Evolutionary conservation across 768 basidiomycete genomes (phyloP), one percentile per base, ranked within the genome.

Genomic region (Russula dissimulans): DNA sequence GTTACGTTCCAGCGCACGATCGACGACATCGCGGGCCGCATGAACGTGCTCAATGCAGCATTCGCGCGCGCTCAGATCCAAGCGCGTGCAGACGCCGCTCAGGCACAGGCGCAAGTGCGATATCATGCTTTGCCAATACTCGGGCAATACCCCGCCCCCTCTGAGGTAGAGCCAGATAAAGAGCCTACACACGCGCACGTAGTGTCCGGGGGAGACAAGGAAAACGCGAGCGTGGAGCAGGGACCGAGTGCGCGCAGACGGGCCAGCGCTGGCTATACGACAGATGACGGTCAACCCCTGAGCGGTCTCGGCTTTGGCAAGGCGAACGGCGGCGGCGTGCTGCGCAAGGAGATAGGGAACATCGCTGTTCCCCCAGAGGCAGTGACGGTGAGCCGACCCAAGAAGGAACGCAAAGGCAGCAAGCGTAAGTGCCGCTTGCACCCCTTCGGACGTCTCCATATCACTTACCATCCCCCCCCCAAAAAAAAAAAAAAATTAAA

Each of bases 341-440:
- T 76, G 18, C 76, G 76, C n/a, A 78, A 76, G 62, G 80, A 82
- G 59, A 76, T 80, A 69, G 79, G 79, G 10, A 86, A 81, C 61
- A 75, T 81, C 41, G 51, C 79, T 22, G 68, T 72, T 43, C 41
- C 67, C 31, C 68, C 66, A 48, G 70, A 71, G 54, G 73, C 72
- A 45, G 70, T 69, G 29, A 79, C 71, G 65, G 69, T 68, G 29
- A 78, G 71, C 65, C 79, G 76, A 64, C 77, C 50, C 31, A 72
- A 75, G 66, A 85, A 77, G 70, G 79, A 81, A 54, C 79, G 76
- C 68, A 85, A 79, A 67, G 72, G 69, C 36, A 72, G 69, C 34
- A 77, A 78, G 64, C 80, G 87, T 89, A 71, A 73, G 83, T 75
- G 45, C 4, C 39, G 39, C 39, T 12, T 14, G 10, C 12, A 34